Evolutionary conservation across 2,329 filamentous ascomycete species (phyloP), one percentile per base, ranked within the genome.

Genomic region (Thelonectria discophora): DNA sequence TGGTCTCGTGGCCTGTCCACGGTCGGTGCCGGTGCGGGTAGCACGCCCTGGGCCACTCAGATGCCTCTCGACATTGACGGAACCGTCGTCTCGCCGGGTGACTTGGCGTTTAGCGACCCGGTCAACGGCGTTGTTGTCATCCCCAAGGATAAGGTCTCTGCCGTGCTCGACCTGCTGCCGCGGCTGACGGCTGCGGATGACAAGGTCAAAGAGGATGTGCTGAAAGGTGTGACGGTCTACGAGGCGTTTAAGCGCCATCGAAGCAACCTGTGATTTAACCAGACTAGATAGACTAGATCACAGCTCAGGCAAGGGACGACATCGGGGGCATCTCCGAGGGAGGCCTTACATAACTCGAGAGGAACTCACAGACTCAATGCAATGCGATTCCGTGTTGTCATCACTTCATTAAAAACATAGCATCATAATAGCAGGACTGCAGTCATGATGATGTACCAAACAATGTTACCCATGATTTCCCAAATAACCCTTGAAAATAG

Each of bases 41-140:
- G 84, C 24, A 84, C 82, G 65, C 81, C 86, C 48, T 86, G 86
- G 75, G 84, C 84, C 2, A 76, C 82, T 24, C 76, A 83, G 67
- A 77, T 82, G 15, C 75, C 80, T 30, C 67, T 84, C 17, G 66
- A 77, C 17, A 76, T 84, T 47, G 76, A 80, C 46, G 81, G 79
- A 42, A 78, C 79, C 43, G 61, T 75, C 37, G 73, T 84, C 50
- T 73, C 66, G 17, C 81, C 78, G 74, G 88, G 90, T 8, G 91
- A 93, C 74, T 81, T 93, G 39, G 81, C 91, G 47, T 88, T 92
- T 75, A 85, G 86, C 58, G 91, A 93, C 73, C 83, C 86, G 5
- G 77, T 80, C n/a, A 90, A 92, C 65, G 90, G 89, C 0, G 85
- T 90, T 1, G 89, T 91, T 12, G 82, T 86, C 27, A 89, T 93